Percentiles rank a stretch among this genome's conserved stretches.
phyloP scores from a whole-genome alignment of 2,329 filamentous ascomycete species.

The Penicillium olsonii region DNA sequence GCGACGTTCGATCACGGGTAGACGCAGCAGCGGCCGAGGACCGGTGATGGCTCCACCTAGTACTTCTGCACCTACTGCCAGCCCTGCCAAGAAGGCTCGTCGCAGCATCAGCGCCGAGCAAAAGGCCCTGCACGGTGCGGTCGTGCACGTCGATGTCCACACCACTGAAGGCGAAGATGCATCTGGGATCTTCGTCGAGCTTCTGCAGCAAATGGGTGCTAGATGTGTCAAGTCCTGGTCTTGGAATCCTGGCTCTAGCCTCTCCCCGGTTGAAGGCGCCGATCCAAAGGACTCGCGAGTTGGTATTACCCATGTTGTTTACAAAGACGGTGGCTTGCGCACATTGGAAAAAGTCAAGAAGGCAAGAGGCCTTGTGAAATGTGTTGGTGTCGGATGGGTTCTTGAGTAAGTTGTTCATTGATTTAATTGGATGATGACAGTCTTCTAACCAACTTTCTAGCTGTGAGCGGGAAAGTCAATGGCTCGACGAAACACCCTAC shows the following conservation, averaged over 20 bases:
- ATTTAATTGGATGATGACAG: neutral
- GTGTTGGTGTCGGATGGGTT: constrained; percentile 86
- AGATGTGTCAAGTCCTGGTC: constrained; percentile 74
- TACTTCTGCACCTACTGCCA: constrained; percentile 21
- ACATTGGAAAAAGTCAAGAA: constrained; percentile 80
- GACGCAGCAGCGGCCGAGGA: constrained; percentile 15
- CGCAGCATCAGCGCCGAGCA: constrained; percentile 25
- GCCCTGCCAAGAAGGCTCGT: constrained; percentile 32
- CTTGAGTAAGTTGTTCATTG: constrained; percentile 67
- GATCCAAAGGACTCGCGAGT: constrained; percentile 53
- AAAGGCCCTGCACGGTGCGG: constrained; percentile 65
- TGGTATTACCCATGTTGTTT: constrained; percentile 85
- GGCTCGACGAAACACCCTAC: constrained; percentile 73
- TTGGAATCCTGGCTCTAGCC: constrained; percentile 64
- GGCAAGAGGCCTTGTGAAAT: constrained; percentile 73
- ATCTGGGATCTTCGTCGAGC: constrained; percentile 76
- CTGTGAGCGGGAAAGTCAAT: constrained; percentile 73
- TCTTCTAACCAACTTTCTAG: constrained; percentile 43
- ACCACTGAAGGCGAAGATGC: constrained; percentile 80
- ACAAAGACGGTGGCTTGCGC: constrained; percentile 79
- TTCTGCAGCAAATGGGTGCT: constrained; percentile 79
- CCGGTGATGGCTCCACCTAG: constrained; percentile 10
- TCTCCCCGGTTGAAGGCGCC: constrained; percentile 36
- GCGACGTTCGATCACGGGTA: constrained; percentile 14
- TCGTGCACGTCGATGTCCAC: constrained; percentile 81